Conservation (phyloP, 495 filamentous ascomycete genomes). For the Terfezia claveryi region DNA sequence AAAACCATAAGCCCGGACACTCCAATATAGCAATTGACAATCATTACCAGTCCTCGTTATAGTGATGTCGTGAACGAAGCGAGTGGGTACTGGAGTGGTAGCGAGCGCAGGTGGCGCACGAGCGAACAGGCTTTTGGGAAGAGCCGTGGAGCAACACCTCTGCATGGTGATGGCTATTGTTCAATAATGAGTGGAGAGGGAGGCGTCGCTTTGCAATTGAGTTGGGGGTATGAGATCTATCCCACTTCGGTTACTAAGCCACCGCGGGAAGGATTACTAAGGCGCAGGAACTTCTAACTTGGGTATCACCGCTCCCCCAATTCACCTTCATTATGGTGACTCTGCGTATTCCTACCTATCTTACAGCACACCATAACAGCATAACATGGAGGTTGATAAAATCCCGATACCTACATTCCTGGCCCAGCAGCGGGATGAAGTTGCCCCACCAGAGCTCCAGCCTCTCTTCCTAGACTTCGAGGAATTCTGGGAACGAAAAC, state of each 20-base stretch:
- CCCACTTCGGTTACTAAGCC: not conserved
- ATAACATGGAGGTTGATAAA: slow-evolving; percentile 26
- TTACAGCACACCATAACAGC: slow-evolving; percentile 12
- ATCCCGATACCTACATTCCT: slow-evolving; percentile 85
- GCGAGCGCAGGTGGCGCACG: slow-evolving; percentile 5
- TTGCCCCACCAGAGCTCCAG: slow-evolving; percentile 69
- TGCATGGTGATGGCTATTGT: slow-evolving; percentile 7
- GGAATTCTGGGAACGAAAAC: slow-evolving; percentile 92
- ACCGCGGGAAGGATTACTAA: not conserved
- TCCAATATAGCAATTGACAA: slow-evolving; percentile 2
- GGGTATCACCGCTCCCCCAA: no score
- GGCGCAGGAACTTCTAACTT: no score
- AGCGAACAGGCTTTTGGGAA: slow-evolving; percentile 5
- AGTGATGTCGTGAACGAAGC: slow-evolving; percentile 50
- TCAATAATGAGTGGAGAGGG: slow-evolving; percentile 7
- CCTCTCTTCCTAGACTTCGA: slow-evolving; percentile 77
- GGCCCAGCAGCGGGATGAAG: slow-evolving; percentile 56
- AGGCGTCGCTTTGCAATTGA: not conserved
- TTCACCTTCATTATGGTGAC: no score
- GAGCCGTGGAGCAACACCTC: slow-evolving; percentile 16
- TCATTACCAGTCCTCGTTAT: slow-evolving; percentile 59
- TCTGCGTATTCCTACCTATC: not conserved
- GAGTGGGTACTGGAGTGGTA: slow-evolving; percentile 18
- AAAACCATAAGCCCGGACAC: slow-evolving; percentile 3
- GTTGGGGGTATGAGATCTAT: not conserved